Evolutionary conservation across 2,329 filamentous ascomycete genomes (phyloP), one percentile per base, ranked within the genome.

Genomic region (Penicillium expansum): DNA sequence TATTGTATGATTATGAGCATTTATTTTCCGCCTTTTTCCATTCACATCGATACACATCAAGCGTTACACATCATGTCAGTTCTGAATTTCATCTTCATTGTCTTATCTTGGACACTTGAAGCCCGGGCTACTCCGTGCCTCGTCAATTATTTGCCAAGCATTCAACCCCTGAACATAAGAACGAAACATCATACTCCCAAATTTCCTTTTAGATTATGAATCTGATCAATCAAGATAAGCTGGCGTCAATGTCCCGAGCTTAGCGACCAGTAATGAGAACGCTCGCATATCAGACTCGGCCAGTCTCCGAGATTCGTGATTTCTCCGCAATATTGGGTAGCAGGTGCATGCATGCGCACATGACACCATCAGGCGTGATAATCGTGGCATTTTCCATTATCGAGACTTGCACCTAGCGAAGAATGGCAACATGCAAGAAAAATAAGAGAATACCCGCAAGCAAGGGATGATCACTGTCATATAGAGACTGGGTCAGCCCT

Each of bases 321-420:
- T 44, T 27, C 49, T 32, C 30, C 16, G 38, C 38, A 52, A 10
- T 7, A 45, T 32, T 18, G 16, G 20, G 29, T 13, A 20, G 29
- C 7, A 30, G 42, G n/a, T 14, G n/a, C 42, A 32, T 22, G 29
- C 6, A 43, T 14, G 9, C 27, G n/a, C 29, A 29, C 5, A 53
- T 56, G 35, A 53, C 54, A 56, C 49, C 42, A 53, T 56, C 48
- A 35, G 30, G 14, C 54, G 54, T 38, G 37, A 56, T 56, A 52
- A 53, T 48, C 42, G 18, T 29, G 35, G 42, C 48, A 52, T 53
- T 37, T 56, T 53, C 10, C 54, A 42, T 39, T 41, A 56, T 48
- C 20, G 5, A 35, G 6, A 4, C 32, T 27, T 13, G 22, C 11
- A n/a, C 7, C n/a, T 8, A 32, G 29, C 37, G 13, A 11, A 13